Conservation (phyloP, 139 green algal genomes). For the Mesotaenium endlicherianum region DNA sequence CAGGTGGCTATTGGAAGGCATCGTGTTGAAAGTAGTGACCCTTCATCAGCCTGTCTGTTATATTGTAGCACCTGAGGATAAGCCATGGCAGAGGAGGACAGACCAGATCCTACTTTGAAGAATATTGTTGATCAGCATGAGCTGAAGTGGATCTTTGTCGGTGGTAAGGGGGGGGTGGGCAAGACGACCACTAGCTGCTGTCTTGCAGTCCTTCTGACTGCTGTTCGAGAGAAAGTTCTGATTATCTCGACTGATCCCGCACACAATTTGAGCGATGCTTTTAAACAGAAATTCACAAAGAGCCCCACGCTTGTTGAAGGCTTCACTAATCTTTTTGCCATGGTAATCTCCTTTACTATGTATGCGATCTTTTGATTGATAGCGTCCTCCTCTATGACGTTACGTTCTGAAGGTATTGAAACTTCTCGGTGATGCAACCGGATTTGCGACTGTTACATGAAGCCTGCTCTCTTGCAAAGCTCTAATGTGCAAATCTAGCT, state of each 20-base stretch:
- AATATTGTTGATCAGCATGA: slow-evolving; percentile 82
- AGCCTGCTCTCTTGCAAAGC: too few relatives aligned
- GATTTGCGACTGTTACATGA: too few relatives aligned
- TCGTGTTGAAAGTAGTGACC: too few relatives aligned
- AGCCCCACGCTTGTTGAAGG: slow-evolving; percentile 77
- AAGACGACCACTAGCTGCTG: slow-evolving; percentile 93
- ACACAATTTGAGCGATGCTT: slow-evolving; percentile 94
- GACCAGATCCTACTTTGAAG: slow-evolving; percentile 72
- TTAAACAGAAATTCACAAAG: slow-evolving; percentile 92
- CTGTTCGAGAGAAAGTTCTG: slow-evolving; percentile 76
- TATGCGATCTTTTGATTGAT: too few relatives aligned
- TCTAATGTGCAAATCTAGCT: too few relatives aligned
- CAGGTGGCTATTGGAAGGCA: too few relatives aligned
- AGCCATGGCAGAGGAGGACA: slow-evolving; percentile 5
- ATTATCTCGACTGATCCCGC: slow-evolving; percentile 96
- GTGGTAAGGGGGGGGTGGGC: slow-evolving; percentile 95
- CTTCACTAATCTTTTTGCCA: slow-evolving; percentile 90
- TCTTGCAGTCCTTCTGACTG: slow-evolving; percentile 82
- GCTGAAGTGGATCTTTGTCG: slow-evolving; percentile 94
- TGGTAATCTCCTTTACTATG: too few relatives aligned
- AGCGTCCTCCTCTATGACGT: too few relatives aligned
- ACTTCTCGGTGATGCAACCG: too few relatives aligned
- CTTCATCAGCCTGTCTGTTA: too few relatives aligned
- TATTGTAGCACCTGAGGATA: too few relatives aligned
- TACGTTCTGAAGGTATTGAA: too few relatives aligned